Evolutionary conservation across 2,329 filamentous ascomycete genomes (phyloP).

Genomic region (Meredithiella fracta): DNA sequence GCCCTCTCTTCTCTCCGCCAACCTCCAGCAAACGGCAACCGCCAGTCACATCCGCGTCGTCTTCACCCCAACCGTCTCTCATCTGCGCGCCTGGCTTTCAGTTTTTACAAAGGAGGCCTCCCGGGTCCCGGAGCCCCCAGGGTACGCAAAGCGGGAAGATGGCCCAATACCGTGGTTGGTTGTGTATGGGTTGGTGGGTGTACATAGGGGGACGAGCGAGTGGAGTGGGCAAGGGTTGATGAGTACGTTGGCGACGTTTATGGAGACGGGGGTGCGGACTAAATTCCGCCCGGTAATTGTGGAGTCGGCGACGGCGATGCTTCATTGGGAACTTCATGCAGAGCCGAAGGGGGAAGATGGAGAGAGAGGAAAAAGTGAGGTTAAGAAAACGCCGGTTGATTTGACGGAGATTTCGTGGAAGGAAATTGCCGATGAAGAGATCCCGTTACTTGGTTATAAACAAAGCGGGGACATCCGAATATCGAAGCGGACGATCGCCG

Average conservation of each 20-base stretch:
- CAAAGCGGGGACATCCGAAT: conserved; percentile 9
- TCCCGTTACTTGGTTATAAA: conserved; percentile 12
- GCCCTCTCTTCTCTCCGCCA: conserved; percentile 36
- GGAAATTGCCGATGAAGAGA: conserved; percentile 3
- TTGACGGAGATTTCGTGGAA: neutral
- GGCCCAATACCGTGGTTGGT: conserved; percentile 31
- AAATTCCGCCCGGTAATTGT: conserved; percentile 30
- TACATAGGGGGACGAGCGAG: conserved; percentile 52
- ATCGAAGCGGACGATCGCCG: conserved; percentile 7
- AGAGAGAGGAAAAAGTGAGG: neutral
- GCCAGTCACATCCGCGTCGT: conserved; percentile 52
- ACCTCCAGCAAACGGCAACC: conserved; percentile 51
- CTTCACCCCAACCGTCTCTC: conserved; percentile 60
- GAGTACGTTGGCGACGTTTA: conserved; percentile 41
- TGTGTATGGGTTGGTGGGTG: conserved; percentile 46
- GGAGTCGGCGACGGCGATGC: conserved; percentile 24
- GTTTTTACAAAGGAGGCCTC: conserved; percentile 29
- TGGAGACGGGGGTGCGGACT: conserved; percentile 40
- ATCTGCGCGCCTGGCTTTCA: conserved; percentile 61
- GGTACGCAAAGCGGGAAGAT: conserved; percentile 12
- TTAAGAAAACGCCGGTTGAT: neutral
- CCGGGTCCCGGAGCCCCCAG: conserved; percentile 24
- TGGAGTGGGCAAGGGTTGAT: conserved; percentile 62
- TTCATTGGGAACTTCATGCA: neutral
- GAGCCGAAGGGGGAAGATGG: neutral